Conservation (phyloP, 2,329 filamentous ascomycete species). For the Fusarium sororula region DNA sequence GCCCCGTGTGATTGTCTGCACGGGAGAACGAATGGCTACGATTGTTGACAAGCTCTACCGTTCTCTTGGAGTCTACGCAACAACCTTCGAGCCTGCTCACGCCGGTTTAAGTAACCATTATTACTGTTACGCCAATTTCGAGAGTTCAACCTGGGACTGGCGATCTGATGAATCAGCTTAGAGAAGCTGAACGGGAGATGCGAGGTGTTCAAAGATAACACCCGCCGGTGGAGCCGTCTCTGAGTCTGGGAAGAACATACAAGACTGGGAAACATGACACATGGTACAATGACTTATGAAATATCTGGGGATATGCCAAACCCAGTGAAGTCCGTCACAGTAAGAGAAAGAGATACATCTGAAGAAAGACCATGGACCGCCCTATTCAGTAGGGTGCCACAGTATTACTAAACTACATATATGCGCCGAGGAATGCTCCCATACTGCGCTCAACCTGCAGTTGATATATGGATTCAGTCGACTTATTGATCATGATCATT, state of each 20-base stretch:
- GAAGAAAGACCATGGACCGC: conserved; percentile 2
- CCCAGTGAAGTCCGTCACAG: not conserved
- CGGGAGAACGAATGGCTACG: conserved; percentile 77
- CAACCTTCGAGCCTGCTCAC: conserved; percentile 74
- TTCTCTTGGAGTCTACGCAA: conserved; percentile 69
- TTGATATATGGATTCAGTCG: not conserved
- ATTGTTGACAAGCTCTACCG: conserved; percentile 74
- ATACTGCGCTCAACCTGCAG: conserved; percentile 11
- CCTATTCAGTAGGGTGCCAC: not conserved
- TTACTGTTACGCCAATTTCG: conserved; percentile 81
- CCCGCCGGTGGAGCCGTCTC: not conserved
- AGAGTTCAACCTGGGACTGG: conserved; percentile 65
- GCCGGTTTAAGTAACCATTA: conserved; percentile 84
- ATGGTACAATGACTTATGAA: not conserved
- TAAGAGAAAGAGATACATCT: not conserved
- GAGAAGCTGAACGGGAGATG: not conserved
- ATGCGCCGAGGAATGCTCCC: conserved; percentile 36
- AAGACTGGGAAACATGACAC: not conserved
- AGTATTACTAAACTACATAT: conserved; percentile 23
- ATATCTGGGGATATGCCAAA: not conserved
- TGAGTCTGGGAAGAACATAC: not conserved
- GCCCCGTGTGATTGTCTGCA: conserved; percentile 70
- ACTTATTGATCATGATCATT: conserved; percentile 9
- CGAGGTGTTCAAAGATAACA: not conserved
- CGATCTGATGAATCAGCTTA: conserved; percentile 26